Percentiles rank a stretch among this genome's conserved stretches.
Conservation (phyloP, 129 eudicot genomes). For the Ambrosia artemisiifolia region DNA sequence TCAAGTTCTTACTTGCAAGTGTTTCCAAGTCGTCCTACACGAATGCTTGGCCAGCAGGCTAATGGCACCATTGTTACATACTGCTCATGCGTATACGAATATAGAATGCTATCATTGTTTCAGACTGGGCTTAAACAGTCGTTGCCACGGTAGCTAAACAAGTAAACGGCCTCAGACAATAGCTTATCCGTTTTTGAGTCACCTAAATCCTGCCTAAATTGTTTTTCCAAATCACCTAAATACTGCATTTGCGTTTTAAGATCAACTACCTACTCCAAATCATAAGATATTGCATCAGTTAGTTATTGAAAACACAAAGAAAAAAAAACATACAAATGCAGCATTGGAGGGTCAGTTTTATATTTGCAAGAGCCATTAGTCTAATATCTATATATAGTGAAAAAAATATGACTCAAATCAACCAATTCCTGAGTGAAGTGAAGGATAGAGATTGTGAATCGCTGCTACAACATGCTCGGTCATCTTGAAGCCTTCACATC, state of each 20-base stretch:
- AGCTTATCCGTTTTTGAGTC: constrained; percentile 17
- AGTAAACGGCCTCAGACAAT: constrained; percentile 38
- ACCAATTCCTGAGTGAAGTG: too few species aligned
- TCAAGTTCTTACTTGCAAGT: constrained; percentile 22
- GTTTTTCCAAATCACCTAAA: constrained; percentile 24
- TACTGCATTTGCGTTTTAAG: constrained; percentile 33
- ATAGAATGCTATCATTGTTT: constrained; percentile 18
- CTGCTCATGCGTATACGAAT: constrained; percentile 28
- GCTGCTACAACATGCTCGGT: too few species aligned
- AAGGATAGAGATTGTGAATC: too few species aligned
- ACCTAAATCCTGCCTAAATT: constrained; percentile 23
- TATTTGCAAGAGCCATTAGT: too few species aligned
- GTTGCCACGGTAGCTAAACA: constrained; percentile 37
- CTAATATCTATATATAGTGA: too few species aligned
- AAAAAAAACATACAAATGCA: constrained; percentile 36
- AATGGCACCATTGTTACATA: constrained; percentile 33
- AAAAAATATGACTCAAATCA: too few species aligned
- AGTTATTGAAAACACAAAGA: not conserved
- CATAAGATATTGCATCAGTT: not conserved
- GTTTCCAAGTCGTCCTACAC: constrained; percentile 13
- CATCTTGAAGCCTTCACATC: too few species aligned
- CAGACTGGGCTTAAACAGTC: constrained; percentile 28
- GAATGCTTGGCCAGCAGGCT: constrained; percentile 27
- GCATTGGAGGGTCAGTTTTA: too few species aligned
- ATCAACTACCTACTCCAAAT: constrained; percentile 27